A percentile compares a stretch with the other conserved stretches of the same genome.
phyloP scores from a whole-genome alignment of 805 yeast species.

The Candida sakaeoensis region DNA sequence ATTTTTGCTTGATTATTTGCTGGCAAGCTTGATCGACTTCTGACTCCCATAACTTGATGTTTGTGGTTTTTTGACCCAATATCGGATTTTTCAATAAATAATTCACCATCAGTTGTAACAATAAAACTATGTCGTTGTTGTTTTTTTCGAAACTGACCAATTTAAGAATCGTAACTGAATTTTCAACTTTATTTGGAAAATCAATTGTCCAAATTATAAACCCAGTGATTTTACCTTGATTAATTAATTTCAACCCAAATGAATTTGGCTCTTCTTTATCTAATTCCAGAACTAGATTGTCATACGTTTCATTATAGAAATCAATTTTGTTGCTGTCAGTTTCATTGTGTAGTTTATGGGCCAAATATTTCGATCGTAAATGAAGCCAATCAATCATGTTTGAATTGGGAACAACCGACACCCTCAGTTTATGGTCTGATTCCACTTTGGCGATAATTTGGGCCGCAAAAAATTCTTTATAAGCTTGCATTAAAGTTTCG shows the following conservation, averaged over 20 bases:
- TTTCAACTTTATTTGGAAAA: constrained; percentile 18
- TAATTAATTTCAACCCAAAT: constrained; percentile 28
- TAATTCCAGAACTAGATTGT: constrained; percentile 19
- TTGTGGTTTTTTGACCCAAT: constrained; percentile 10
- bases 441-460: constrained; percentile 17
- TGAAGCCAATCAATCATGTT: constrained; percentile 41
- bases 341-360: constrained; percentile 19
- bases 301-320: constrained; percentile 16
- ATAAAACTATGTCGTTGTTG: constrained; percentile 14
- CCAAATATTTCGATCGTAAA: constrained; percentile 31
- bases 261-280: constrained; percentile 22
- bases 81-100: constrained; percentile 11
- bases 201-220: constrained; percentile 40
- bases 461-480: constrained; percentile 17
- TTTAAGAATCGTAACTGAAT: constrained; percentile 26
- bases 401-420: constrained; percentile 25
- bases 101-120: constrained; percentile 12
- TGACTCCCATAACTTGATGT: constrained; percentile 32
- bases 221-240: constrained; percentile 20
- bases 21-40: constrained; percentile 20
- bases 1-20: constrained; percentile 13
- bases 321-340: constrained; percentile 15
- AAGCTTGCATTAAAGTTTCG: constrained; percentile 19
- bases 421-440: constrained; percentile 29
- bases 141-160: constrained; percentile 20